Conservation (phyloP, 441 rosid species). For the Omphalea diandra region DNA sequence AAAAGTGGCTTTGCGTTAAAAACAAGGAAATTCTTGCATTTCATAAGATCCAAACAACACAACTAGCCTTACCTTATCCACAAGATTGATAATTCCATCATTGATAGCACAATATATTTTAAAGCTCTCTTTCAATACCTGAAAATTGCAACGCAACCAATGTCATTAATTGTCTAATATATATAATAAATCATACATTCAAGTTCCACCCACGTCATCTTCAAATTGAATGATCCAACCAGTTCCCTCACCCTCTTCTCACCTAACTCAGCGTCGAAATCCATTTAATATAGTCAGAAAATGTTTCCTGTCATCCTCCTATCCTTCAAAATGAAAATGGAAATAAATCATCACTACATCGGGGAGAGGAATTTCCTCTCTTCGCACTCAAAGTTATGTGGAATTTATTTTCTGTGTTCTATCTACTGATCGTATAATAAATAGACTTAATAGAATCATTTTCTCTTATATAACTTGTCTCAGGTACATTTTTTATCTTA, state of each 20-base stretch:
- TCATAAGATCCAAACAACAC: conserved; percentile 11
- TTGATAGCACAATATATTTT: conserved; percentile 92
- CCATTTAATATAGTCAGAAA: too few species aligned
- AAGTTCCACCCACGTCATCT: background rate
- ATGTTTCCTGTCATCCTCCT: too few species aligned
- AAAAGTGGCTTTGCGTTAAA: conserved; percentile 1
- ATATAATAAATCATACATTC: conserved; percentile 8
- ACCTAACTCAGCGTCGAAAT: background rate
- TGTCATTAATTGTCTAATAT: conserved; percentile 9
- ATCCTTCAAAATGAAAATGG: too few species aligned
- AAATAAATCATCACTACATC: too few species aligned
- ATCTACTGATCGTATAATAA: background rate
- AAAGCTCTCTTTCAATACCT: conserved; percentile 98
- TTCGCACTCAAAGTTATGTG: background rate
- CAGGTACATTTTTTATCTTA: background rate
- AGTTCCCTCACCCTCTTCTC: background rate
- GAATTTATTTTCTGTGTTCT: background rate
- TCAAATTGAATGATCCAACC: background rate
- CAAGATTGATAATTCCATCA: conserved; percentile 98
- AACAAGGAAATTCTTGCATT: conserved; percentile 9
- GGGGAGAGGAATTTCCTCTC: background rate
- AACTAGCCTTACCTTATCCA: conserved; percentile 75
- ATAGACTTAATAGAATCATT: background rate
- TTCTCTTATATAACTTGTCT: background rate
- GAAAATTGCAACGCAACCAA: conserved; percentile 30